Evolutionary conservation across 305 asterid genomes (phyloP).

Genomic region (Plantago coronopus): DNA sequence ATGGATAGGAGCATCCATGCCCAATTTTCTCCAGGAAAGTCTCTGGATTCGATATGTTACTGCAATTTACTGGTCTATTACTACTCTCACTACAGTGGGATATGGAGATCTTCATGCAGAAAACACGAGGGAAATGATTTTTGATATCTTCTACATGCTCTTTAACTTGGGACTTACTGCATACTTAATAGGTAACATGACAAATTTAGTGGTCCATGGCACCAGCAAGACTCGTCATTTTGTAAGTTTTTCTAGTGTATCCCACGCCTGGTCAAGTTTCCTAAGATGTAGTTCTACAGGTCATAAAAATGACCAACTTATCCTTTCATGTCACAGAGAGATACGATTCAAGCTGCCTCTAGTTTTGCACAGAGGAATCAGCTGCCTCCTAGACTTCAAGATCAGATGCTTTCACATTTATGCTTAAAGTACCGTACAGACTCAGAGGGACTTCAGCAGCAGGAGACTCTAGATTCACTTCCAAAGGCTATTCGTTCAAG

Average conservation of each 20-base stretch:
- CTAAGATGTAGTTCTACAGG: too few relatives aligned
- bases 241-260: conserved; percentile 40
- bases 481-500: conserved; percentile 94
- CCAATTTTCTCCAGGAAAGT: conserved; percentile 43
- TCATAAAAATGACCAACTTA: too few relatives aligned
- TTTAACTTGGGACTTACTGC: conserved; percentile 80
- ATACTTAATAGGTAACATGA: conserved; percentile 86
- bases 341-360: conserved; percentile 83
- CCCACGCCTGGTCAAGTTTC: background rate
- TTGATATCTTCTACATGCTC: conserved; percentile 70
- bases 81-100: conserved; percentile 78
- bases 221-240: conserved; percentile 76
- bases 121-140: conserved; percentile 68
- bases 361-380: conserved; percentile 78
- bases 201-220: conserved; percentile 80
- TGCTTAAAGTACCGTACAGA: conserved; percentile 83
- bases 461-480: conserved; percentile 75
- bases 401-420: conserved; percentile 93
- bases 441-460: conserved; percentile 82
- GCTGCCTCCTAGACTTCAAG: conserved; percentile 69
- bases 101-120: conserved; percentile 83
- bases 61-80: conserved; percentile 78
- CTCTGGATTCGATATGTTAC: conserved; percentile 69
- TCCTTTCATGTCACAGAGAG: conserved; percentile 43
- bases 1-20: conserved; percentile 74